Base-by-base conservation (phyloP, 164 flowering plant genomes). In the Liquidambar formosana region DNA sequence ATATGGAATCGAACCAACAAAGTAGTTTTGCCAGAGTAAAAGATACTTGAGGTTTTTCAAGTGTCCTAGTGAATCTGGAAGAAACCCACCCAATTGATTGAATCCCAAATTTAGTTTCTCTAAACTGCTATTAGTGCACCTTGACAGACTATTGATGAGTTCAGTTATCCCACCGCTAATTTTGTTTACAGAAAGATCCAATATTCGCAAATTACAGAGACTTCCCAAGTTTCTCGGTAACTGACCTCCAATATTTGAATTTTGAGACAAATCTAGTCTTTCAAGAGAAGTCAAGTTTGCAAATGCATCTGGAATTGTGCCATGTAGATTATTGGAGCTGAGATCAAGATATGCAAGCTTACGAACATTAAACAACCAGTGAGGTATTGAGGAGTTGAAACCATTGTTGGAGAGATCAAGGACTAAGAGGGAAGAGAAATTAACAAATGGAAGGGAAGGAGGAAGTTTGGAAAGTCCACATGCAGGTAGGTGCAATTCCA, bases 281-380 rank as follows among this genome's bases (percentile, higher is more conserved):
- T 28, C 25, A 8, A 71, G 65, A 13, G 60, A 71, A 33, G 21
- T 49, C 41, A 59, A 5, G 22, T 67, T n/a, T 13, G 2, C 61
- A 66, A 72, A 66, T 4, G 26, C 45, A 41, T 66, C 70, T 12
- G 66, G 27, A 60, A 72, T 23, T 43, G 48, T 16, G 18, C 75
- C 75, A 16, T 61, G 54, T 3, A 66, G 27, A 33, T 14, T 9
- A n/a, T 57, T 66, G 15, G 11, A 1, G 9, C 58, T 27, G 28
- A 72, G 60, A 13, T 65, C 45, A 25, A 72, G 70, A 41, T 38
- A 18, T 13, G 10, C 44, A 51, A 72, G 75, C 18, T n/a, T 21
- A 23, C 26, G 33, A 9, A 58, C 1, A 44, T 48, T 59, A n/a
- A 43, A 71, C 56, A 71, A 33, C 66, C 66, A 64, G 19, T 27